phyloP scores from a whole-genome alignment of 192 early-diverging fungal species.

The Coemansia sp. region DNA sequence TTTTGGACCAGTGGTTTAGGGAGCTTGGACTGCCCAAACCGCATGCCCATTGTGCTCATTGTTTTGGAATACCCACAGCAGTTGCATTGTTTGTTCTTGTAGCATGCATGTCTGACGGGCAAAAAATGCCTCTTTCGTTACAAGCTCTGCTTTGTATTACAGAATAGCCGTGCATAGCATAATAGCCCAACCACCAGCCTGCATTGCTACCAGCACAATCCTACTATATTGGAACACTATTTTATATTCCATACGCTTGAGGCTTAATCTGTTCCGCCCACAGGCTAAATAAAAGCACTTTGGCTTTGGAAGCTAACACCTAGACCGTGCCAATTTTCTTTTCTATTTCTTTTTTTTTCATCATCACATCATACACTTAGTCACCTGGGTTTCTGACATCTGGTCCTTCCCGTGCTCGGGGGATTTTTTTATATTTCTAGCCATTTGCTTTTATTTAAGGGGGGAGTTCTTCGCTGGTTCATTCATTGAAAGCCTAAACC shows the following conservation, averaged over 20 bases:
- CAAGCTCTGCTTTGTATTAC: neutral
- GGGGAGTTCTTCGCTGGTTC: neutral
- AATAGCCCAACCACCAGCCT: neutral
- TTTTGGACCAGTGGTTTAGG: neutral
- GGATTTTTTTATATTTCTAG: slow-evolving; percentile 10
- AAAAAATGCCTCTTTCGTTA: neutral
- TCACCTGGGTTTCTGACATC: neutral
- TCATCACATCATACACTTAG: neutral
- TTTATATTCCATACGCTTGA: neutral
- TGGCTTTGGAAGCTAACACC: neutral
- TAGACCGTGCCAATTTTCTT: slow-evolving; percentile 1
- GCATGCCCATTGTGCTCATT: neutral
- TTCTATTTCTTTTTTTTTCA: neutral
- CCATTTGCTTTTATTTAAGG: neutral
- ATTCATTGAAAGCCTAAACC: slow-evolving; percentile 7
- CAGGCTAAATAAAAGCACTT: no score
- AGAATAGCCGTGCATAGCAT: neutral
- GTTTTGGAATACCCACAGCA: neutral
- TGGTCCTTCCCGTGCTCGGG: neutral
- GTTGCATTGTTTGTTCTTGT: neutral
- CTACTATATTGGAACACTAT: no score
- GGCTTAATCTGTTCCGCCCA: no score
- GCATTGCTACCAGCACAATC: neutral
- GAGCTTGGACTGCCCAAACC: neutral
- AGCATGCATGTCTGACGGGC: neutral